These are phyloP conservation scores for Berberis vulgaris DNA, from an alignment of 164 flowering plant species.

Conservation along the genomic window DNA sequence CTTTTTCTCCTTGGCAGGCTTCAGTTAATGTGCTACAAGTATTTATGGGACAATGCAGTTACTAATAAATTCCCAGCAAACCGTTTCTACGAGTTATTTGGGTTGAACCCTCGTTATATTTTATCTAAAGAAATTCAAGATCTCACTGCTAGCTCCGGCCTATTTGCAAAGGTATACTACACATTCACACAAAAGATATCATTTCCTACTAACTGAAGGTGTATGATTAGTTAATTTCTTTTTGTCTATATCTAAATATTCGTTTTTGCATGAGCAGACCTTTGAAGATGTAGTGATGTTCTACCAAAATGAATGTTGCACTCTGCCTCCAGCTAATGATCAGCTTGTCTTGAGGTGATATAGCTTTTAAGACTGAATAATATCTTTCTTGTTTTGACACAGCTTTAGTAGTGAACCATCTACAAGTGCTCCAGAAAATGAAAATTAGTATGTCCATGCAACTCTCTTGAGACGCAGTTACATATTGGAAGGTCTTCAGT, in stretches of 20 bases:
- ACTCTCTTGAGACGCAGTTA: no score
- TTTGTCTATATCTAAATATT: background rate
- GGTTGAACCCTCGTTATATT: constrained; percentile 40
- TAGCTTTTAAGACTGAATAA: background rate
- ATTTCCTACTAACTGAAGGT: background rate
- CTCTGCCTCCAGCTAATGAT: constrained; percentile 48
- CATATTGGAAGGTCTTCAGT: no score
- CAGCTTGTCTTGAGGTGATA: constrained; percentile 65
- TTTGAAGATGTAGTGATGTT: constrained; percentile 55
- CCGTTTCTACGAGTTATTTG: constrained; percentile 48
- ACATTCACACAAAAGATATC: background rate
- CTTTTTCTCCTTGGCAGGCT: constrained; percentile 42
- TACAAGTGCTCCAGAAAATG: no score
- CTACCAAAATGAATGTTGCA: constrained; percentile 38
- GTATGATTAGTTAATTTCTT: no score
- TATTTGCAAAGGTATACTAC: constrained; percentile 45
- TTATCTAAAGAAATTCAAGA: constrained; percentile 54
- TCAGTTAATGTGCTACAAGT: constrained; percentile 89
- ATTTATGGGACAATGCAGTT: constrained; percentile 64
- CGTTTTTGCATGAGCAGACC: constrained; percentile 44
- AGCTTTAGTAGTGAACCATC: background rate
- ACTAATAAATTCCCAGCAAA: constrained; percentile 38
- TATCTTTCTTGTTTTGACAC: background rate
- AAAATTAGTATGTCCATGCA: no score
- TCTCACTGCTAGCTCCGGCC: constrained; percentile 34